These are phyloP conservation scores for Tardiomyces blankii DNA, from an alignment of 1,139 yeast species.

Conservation along the genomic window DNA sequence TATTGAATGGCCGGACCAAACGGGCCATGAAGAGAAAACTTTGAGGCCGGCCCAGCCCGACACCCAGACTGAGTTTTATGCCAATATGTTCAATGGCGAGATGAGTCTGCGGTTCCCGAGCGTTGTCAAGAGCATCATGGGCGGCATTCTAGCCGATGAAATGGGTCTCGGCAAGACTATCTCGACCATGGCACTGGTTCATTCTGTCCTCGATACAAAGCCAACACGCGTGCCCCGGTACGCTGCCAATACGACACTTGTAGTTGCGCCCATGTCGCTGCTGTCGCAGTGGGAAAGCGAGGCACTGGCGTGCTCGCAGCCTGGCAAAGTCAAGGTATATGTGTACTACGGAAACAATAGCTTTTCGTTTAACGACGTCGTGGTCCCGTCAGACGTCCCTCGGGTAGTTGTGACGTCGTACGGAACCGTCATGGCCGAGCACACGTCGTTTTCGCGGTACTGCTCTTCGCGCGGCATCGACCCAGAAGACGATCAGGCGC, in stretches of 20 bases:
- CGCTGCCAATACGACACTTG: conserved; percentile 63
- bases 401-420: conserved; percentile 76
- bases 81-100: conserved; percentile 76
- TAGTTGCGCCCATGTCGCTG: conserved; percentile 86
- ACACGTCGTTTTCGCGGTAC: conserved; percentile 24
- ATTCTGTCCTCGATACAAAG: conserved; percentile 26
- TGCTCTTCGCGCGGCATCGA: conserved; percentile 5
- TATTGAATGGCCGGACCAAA: conserved; percentile 58
- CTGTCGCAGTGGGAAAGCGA: conserved; percentile 88
- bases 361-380: no score
- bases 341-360: conserved; percentile 62
- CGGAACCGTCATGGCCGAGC: conserved; percentile 78
- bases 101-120: conserved; percentile 57
- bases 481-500: conserved; percentile 12
- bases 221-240: conserved; percentile 25
- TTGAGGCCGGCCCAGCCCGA: conserved; percentile 4
- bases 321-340: conserved; percentile 19
- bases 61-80: conserved; percentile 41
- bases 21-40: conserved; percentile 4
- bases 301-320: conserved; percentile 38
- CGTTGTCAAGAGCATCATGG: conserved; percentile 41
- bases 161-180: conserved; percentile 96
- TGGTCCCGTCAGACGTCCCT: conserved; percentile 42
- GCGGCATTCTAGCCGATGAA: conserved; percentile 95
- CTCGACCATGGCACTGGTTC: conserved; percentile 64